Conservation (phyloP, 2,329 filamentous ascomycete genomes). For the Eutypella sp. region DNA sequence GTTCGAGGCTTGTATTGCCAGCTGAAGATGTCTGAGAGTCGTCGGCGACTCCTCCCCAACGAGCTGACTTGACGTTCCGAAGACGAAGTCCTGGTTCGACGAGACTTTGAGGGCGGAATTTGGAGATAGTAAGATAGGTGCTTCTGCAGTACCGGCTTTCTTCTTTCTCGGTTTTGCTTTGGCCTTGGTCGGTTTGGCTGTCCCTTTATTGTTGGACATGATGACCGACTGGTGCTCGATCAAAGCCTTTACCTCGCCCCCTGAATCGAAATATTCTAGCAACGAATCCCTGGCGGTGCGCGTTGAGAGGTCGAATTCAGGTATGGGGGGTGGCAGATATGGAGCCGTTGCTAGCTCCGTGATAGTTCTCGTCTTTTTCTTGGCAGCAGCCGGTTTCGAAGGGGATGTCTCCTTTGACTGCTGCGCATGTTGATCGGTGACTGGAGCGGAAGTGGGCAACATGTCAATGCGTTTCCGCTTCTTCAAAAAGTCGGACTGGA, state of each 20-base stretch:
- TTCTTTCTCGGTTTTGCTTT: constrained; percentile 29
- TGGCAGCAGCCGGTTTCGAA: constrained; percentile 47
- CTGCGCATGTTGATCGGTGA: constrained; percentile 17
- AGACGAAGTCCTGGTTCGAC: constrained; percentile 69
- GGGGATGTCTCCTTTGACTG: constrained; percentile 22
- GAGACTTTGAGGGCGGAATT: constrained; percentile 61
- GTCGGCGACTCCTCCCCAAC: constrained; percentile 67
- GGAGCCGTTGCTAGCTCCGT: constrained; percentile 72
- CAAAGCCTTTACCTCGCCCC: constrained; percentile 28
- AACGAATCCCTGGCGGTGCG: constrained; percentile 32
- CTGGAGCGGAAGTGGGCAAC: constrained; percentile 36
- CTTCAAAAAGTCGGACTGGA: constrained; percentile 34
- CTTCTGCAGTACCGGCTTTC: constrained; percentile 33
- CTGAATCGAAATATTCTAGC: constrained; percentile 39
- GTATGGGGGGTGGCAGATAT: constrained; percentile 44
- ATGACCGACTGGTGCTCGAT: constrained; percentile 27
- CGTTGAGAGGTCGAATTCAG: constrained; percentile 24
- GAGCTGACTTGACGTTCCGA: constrained; percentile 82
- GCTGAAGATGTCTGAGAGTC: constrained; percentile 56
- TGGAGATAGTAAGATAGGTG: constrained; percentile 60
- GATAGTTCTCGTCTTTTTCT: constrained; percentile 71
- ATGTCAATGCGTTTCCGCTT: constrained; percentile 55
- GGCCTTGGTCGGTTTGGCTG: constrained; percentile 32
- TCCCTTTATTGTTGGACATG: constrained; percentile 25
- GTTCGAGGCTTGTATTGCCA: constrained; percentile 57